These are phyloP conservation scores for Microbotryomycetes sp. DNA, from an alignment of 1,284 basidiomycete genomes.

Conservation along the genomic window DNA sequence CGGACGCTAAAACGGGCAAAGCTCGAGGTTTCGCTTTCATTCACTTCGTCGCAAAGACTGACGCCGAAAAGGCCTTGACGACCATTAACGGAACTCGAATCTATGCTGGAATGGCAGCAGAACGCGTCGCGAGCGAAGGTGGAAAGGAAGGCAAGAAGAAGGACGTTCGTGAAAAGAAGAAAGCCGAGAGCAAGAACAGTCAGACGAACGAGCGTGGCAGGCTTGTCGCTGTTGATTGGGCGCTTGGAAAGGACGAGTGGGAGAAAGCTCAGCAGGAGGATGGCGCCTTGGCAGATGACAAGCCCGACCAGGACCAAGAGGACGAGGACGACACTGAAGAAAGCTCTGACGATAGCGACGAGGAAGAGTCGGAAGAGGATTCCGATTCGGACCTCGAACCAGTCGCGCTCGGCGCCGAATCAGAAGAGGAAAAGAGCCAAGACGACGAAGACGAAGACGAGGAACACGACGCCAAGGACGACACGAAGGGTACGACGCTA, in stretches of 20 bases:
- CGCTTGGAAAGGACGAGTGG: slow-evolving; percentile 88
- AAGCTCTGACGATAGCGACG: slow-evolving; percentile 35
- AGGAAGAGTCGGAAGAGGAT: slow-evolving; percentile 35
- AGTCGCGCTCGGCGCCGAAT: slow-evolving; percentile 1
- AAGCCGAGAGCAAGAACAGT: slow-evolving; percentile 35
- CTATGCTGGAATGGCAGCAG: slow-evolving; percentile 54
- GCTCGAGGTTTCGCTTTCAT: slow-evolving; percentile 87
- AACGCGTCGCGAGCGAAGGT: slow-evolving; percentile 49
- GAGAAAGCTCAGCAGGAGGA: slow-evolving; percentile 54
- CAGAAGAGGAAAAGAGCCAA: neutral
- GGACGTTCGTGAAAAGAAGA: slow-evolving; percentile 54
- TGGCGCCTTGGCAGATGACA: slow-evolving; percentile 41
- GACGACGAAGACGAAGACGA: slow-evolving; percentile 39
- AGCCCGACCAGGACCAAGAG: slow-evolving; percentile 44
- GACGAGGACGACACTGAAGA: slow-evolving; percentile 35
- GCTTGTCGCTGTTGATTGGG: slow-evolving; percentile 91
- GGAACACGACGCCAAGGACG: slow-evolving; percentile 47
- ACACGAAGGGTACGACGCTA: slow-evolving; percentile 58
- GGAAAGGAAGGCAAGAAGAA: slow-evolving; percentile 69
- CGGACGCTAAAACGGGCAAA: slow-evolving; percentile 42
- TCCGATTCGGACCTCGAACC: slow-evolving; percentile 31
- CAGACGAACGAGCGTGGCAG: slow-evolving; percentile 51
- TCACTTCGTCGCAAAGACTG: slow-evolving; percentile 81
- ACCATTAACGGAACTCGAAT: slow-evolving; percentile 73
- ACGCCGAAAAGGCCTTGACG: slow-evolving; percentile 77